Conservation (phyloP, 2,329 filamentous ascomycete species). For the Alternaria sp. region DNA sequence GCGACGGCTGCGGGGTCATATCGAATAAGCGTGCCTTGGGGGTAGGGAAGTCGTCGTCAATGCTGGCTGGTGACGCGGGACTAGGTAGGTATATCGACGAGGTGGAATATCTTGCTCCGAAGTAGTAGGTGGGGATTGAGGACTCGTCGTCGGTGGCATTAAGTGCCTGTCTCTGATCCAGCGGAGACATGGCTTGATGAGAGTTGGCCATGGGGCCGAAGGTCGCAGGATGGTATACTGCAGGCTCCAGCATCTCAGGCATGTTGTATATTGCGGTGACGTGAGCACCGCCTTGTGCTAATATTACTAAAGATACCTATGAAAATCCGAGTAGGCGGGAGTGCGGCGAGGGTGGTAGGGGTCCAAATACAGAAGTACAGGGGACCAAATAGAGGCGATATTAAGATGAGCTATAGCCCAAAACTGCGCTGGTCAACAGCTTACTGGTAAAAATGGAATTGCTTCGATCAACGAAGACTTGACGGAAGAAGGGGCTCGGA, state of each 20-base stretch:
- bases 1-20: constrained; percentile 54
- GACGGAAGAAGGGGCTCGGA: constrained; percentile 33
- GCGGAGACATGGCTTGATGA: constrained; percentile 54
- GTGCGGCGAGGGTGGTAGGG: constrained; percentile 22
- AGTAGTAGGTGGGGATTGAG: constrained; percentile 46
- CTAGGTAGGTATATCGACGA: constrained; percentile 39
- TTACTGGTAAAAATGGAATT: constrained; percentile 42
- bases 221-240: constrained; percentile 54
- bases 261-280: constrained; percentile 52
- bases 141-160: constrained; percentile 64
- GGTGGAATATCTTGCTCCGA: constrained; percentile 45
- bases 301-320: constrained; percentile 44
- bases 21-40: constrained; percentile 71
- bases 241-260: constrained; percentile 55
- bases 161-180: constrained; percentile 64
- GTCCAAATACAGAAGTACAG: constrained; percentile 29
- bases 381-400: constrained; percentile 34
- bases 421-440: constrained; percentile 54
- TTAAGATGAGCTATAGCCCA: constrained; percentile 47
- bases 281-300: constrained; percentile 47
- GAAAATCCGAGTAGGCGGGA: constrained; percentile 35
- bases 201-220: constrained; percentile 34
- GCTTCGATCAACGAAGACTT: constrained; percentile 56
- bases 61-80: constrained; percentile 52
- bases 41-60: constrained; percentile 71